phyloP scores from a whole-genome alignment of 441 rosid genomes.

The Populus hybrid region DNA sequence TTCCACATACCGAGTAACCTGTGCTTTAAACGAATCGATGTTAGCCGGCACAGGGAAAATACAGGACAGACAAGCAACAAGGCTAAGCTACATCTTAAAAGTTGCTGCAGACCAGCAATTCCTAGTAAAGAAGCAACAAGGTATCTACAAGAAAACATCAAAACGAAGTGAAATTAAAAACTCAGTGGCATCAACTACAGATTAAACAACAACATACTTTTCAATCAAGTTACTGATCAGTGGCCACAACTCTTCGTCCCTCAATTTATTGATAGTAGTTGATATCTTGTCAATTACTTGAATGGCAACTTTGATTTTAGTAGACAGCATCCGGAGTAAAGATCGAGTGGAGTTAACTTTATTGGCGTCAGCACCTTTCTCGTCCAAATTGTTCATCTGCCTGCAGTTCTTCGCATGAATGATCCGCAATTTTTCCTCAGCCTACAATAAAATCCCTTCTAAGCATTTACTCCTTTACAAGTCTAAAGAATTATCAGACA shows the following conservation, averaged over 20 bases:
- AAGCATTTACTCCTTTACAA: neutral
- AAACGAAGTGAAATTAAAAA: neutral
- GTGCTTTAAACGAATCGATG: neutral
- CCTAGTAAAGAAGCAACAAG: neutral
- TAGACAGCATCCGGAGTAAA: constrained; percentile 48
- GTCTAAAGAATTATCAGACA: neutral
- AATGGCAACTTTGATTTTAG: constrained; percentile 76
- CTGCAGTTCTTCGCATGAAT: constrained; percentile 53
- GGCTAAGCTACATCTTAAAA: neutral
- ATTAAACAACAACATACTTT: constrained; percentile 45
- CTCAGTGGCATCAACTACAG: neutral
- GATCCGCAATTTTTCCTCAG: constrained; percentile 78
- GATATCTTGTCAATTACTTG: constrained; percentile 81
- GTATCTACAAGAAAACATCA: neutral
- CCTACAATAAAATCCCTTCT: constrained; percentile 35
- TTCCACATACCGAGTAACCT: constrained; percentile 91
- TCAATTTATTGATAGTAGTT: constrained; percentile 60
- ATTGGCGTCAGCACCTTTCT: constrained; percentile 55
- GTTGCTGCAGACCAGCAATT: neutral
- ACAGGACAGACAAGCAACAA: neutral
- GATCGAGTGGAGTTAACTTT: constrained; percentile 48
- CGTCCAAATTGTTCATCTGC: constrained; percentile 60
- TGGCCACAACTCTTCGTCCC: constrained; percentile 93
- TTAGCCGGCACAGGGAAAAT: neutral
- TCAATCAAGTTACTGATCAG: constrained; percentile 60